These are phyloP conservation scores for Adansonia grandidieri DNA, from an alignment of 441 rosid genomes.

Conservation along the genomic window DNA sequence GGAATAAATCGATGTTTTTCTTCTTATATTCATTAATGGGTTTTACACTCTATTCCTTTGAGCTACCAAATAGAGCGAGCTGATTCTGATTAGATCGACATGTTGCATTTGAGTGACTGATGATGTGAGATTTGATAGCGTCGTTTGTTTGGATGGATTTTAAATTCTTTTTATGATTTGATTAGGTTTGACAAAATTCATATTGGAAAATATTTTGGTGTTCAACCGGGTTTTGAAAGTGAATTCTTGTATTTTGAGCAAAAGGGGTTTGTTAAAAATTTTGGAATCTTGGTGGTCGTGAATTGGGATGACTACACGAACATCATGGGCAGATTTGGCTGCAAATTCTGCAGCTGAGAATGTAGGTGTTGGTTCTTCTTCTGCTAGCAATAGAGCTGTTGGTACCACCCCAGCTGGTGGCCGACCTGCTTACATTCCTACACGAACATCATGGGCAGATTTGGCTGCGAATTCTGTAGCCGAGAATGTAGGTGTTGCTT, in stretches of 20 bases:
- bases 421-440: conserved; percentile 31
- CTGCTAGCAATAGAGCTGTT: conserved; percentile 52
- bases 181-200: conserved; percentile 25
- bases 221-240: no score
- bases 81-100: conserved; percentile 18
- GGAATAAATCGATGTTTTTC: neutral
- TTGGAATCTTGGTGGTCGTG: conserved; percentile 23
- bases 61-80: neutral
- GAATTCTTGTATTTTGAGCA: neutral
- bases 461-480: conserved; percentile 75
- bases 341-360: conserved; percentile 74
- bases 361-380: conserved; percentile 39
- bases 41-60: neutral
- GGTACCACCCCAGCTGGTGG: conserved; percentile 46
- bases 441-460: conserved; percentile 86
- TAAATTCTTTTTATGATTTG: neutral
- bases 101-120: conserved; percentile 4
- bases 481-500: conserved; percentile 46
- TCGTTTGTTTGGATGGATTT: conserved; percentile 1
- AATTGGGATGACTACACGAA: conserved; percentile 54
- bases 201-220: neutral
- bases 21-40: neutral
- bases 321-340: conserved; percentile 90
- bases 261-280: conserved; percentile 25
- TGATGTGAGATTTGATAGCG: neutral